Evolutionary conservation across 495 filamentous ascomycete species (phyloP).

Genomic region (Podospora didyma): DNA sequence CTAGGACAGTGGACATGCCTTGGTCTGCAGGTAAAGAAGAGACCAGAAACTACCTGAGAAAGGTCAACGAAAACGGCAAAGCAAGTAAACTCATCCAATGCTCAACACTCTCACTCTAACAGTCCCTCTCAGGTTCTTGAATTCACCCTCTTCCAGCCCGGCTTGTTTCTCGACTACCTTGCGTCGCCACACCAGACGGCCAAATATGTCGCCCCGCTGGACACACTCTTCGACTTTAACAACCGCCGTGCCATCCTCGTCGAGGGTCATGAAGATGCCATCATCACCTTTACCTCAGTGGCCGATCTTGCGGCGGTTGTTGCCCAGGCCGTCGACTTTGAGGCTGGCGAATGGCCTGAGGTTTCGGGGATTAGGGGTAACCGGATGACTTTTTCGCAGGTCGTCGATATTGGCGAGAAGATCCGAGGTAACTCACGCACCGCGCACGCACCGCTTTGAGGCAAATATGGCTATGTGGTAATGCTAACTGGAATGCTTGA

Average conservation of each 20-base stretch:
- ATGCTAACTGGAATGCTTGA: background rate
- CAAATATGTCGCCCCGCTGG: conserved; percentile 41
- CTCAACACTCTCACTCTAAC: conserved; percentile 13
- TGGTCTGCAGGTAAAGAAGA: conserved; percentile 49
- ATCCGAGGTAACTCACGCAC: conserved; percentile 25
- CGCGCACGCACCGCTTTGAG: too few species aligned
- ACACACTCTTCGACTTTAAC: conserved; percentile 41
- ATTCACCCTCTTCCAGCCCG: conserved; percentile 55
- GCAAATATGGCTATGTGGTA: background rate
- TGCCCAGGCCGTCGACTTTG: conserved; percentile 46
- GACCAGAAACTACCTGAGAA: conserved; percentile 44
- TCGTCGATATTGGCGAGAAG: conserved; percentile 45
- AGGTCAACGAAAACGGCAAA: conserved; percentile 49
- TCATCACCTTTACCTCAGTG: conserved; percentile 44
- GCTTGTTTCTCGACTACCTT: conserved; percentile 52
- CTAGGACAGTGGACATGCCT: conserved; percentile 3
- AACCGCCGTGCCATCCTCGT: conserved; percentile 48
- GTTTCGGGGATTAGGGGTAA: conserved; percentile 50
- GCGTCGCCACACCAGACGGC: conserved; percentile 45
- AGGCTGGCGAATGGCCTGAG: conserved; percentile 54
- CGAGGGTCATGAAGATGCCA: conserved; percentile 39
- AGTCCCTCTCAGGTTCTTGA: conserved; percentile 1
- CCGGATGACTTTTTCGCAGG: conserved; percentile 33
- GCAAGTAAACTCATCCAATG: conserved; percentile 7
- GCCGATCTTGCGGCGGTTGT: conserved; percentile 48